These are phyloP conservation scores for Lactarius tabidus DNA, from an alignment of 768 basidiomycete genomes.

Conservation along the genomic window DNA sequence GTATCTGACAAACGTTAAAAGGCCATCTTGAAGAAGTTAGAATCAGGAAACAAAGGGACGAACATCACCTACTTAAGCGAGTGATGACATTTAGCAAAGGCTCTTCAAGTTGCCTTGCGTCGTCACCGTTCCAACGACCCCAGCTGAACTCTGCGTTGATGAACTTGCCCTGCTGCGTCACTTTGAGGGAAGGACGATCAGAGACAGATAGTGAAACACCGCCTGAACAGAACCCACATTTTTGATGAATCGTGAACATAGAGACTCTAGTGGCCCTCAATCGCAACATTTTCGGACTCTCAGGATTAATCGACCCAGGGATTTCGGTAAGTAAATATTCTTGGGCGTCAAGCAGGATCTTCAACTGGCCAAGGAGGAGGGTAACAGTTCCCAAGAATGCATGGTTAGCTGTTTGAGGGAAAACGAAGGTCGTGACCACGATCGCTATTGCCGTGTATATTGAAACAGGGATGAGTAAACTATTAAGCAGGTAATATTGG, in stretches of 20 bases:
- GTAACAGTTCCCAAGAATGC: conserved; percentile 33
- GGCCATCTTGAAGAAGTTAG: conserved; percentile 31
- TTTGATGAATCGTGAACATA: conserved; percentile 30
- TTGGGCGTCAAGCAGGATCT: conserved; percentile 34
- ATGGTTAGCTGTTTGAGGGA: conserved; percentile 51
- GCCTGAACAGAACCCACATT: conserved; percentile 28
- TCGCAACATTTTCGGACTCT: conserved; percentile 26
- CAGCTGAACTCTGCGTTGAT: conserved; percentile 43
- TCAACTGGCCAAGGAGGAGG: conserved; percentile 32
- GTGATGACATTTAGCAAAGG: conserved; percentile 36
- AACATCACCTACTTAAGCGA: conserved; percentile 34
- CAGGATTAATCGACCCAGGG: conserved; percentile 28
- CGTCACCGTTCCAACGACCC: conserved; percentile 45
- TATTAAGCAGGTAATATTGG: conserved; percentile 42
- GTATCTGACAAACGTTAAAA: conserved; percentile 34
- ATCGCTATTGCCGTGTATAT: conserved; percentile 48
- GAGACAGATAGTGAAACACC: background rate
- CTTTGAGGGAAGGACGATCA: conserved; percentile 26
- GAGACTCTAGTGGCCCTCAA: conserved; percentile 26
- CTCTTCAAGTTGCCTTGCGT: conserved; percentile 36
- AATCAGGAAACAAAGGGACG: background rate
- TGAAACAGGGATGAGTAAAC: conserved; percentile 42
- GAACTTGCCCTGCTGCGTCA: conserved; percentile 34
- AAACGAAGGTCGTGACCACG: conserved; percentile 44
- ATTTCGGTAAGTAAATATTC: conserved; percentile 30